Base-by-base conservation (phyloP, 1,284 basidiomycete species). In the Marasmius tenuissimus region DNA sequence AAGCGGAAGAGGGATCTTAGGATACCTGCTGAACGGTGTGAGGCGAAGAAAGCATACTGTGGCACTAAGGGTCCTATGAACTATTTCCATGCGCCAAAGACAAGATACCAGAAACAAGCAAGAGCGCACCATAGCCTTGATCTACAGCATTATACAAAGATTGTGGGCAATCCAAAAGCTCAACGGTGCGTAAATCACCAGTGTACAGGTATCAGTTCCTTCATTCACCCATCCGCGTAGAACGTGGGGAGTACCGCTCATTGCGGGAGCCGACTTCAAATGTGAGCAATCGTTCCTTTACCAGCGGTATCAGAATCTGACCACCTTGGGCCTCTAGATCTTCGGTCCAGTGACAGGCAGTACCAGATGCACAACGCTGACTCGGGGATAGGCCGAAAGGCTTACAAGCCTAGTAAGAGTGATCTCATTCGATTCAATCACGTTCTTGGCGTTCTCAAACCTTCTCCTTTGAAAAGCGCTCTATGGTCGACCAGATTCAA, bases 401-500 rank as follows among this genome's bases (percentile, higher is more conserved):
- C 83, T 5, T 88, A 78, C 64, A 76, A 76, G 53, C 27, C 27
- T 4, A 4, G 27, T 27, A 27, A 27, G 27, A 27, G 27, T 2
- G 27, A 2, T 27, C 4, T 27, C 27, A 27, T 27, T 27, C 27
- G 27, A 27, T 27, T 27, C 27, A 27, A 27, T 27, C 27, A 27
- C 27, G 27, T 50, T n/a, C 16, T 49, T 9, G 0, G 16, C 4
- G 35, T n/a, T 40, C 47, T 20, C 12, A n/a, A 56, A 50, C 34
- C 7, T 53, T 7, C 50, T 39, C 14, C 22, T 40, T n/a, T 12
- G 4, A 27, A 22, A 59, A 88, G 88, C 83, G 20, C 69, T 82
- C 38, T 92, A 90, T 63, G 85, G 84, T 10, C 81, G 89, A 10
- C 75, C 90, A 14, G 81, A 87, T 64, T 70, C 73, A 51, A 70